phyloP scores from a whole-genome alignment of 2,329 filamentous ascomycete species.

The Neofusicoccum laricinum region DNA sequence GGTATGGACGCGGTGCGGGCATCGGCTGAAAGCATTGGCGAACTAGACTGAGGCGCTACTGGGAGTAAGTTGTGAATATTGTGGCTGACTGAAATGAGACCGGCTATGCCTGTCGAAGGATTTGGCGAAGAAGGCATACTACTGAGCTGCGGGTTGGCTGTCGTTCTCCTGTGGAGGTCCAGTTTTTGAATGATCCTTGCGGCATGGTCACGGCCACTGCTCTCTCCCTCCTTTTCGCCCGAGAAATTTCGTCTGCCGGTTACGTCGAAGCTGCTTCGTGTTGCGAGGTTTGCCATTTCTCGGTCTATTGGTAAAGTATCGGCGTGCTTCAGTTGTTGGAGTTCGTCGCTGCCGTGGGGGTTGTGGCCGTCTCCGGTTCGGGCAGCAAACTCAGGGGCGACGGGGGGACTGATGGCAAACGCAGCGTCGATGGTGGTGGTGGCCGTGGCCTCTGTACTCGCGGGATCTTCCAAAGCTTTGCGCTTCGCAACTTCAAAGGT shows the following conservation, averaged over 20 bases:
- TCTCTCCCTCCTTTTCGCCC: constrained; percentile 65
- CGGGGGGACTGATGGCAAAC: constrained; percentile 87
- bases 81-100: constrained; percentile 74
- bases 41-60: constrained; percentile 6
- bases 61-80: constrained; percentile 17
- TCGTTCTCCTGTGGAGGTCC: constrained; percentile 79
- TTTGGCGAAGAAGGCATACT: constrained; percentile 22
- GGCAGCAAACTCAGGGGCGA: constrained; percentile 86
- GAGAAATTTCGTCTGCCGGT: constrained; percentile 49
- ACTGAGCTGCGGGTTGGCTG: constrained; percentile 51
- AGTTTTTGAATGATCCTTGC: constrained; percentile 89
- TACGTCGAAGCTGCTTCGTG: constrained; percentile 72
- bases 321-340: constrained; percentile 55
- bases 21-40: constrained; percentile 33
- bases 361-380: constrained; percentile 68
- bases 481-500: constrained; percentile 94
- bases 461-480: constrained; percentile 75
- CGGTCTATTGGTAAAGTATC: constrained; percentile 62
- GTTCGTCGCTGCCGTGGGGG: constrained; percentile 54
- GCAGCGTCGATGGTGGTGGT: constrained; percentile 61
- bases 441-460: constrained; percentile 48
- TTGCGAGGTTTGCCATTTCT: constrained; percentile 45
- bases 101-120: constrained; percentile 65
- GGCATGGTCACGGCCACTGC: constrained; percentile 73
- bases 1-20: constrained; percentile 41